Evolutionary conservation across 306 rosid genomes (phyloP), one percentile per base, ranked within the genome.

Genomic region (Rosa rugosa): DNA sequence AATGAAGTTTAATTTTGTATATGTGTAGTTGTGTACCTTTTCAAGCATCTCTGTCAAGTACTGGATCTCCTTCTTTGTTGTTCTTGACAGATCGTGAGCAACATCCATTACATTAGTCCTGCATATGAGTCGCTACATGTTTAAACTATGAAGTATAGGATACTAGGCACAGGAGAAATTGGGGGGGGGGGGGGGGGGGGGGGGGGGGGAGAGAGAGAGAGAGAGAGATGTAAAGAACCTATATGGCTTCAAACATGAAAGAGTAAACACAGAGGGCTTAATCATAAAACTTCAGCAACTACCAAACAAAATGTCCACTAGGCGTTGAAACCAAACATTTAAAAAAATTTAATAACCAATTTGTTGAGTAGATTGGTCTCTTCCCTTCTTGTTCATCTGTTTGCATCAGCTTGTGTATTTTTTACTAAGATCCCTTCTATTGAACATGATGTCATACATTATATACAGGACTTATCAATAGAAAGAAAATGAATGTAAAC

Each of bases 91-190:
- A 84, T 80, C 81, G 44, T 81, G 80, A 80, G 87, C 85, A 53
- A 82, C 88, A 83, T 89, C 93, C 83, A 59, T 77, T 71, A 91
- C 83, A 82, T 85, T 89, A 76, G 85, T 88, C 95, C 98, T 92
- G 92, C 94, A 85, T 50, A 79, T 73, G 77, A 76, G 64, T 67
- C 57, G 57, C 38, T 44, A 70, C 66, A 64, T 77, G 20, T 27
- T 69, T 34, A 75, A 44, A 67, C 42, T 76, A 65, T 53, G 27
- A 66, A 36, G 84, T 80, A 78, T 65, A 76, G 46, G 65, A 57
- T 69, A 78, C 40, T 69, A 84, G 51, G 38, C 81, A 79, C n/a
- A n/a, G n/a, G n/a, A n/a, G n/a, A n/a, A n/a, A n/a, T n/a, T n/a
- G n/a, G n/a, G n/a, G n/a, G n/a, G n/a, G n/a, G n/a, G n/a, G n/a